Conservation (phyloP, 257 asterid genomes). For the Petrea volubilis region DNA sequence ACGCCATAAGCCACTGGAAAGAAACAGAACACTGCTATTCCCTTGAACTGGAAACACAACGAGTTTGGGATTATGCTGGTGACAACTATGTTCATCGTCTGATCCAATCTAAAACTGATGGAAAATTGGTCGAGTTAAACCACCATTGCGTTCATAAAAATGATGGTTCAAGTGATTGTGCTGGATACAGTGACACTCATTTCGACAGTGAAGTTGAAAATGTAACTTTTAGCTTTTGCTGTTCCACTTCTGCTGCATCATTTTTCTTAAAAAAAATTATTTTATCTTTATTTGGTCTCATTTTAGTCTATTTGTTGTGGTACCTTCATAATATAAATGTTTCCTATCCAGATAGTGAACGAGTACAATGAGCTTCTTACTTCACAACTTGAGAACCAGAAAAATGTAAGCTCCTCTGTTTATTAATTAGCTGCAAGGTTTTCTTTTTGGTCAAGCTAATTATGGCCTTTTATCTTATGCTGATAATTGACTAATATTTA, state of each 20-base stretch:
- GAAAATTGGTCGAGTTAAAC: conserved; percentile 88
- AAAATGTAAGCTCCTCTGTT: conserved; percentile 55
- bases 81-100: conserved; percentile 95
- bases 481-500: neutral
- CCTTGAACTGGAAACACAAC: conserved; percentile 92
- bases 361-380: conserved; percentile 93
- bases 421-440: neutral
- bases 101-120: conserved; percentile 95
- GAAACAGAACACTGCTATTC: conserved; percentile 97
- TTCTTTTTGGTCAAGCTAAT: neutral
- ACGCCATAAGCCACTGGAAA: conserved; percentile 87
- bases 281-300: conserved; percentile 19
- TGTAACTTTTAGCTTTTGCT: conserved; percentile 40
- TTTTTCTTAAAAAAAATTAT: no score
- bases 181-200: conserved; percentile 52
- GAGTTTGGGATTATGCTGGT: conserved; percentile 98
- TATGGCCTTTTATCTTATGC: neutral
- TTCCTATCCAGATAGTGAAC: conserved; percentile 69
- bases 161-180: conserved; percentile 52
- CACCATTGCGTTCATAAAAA: conserved; percentile 49
- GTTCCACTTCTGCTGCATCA: conserved; percentile 2
- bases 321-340: conserved; percentile 19
- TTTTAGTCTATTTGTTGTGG: neutral
- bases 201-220: conserved; percentile 75
- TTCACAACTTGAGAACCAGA: conserved; percentile 90